phyloP scores from a whole-genome alignment of 2,329 filamentous ascomycete genomes.

The Botrytis sinoallii region DNA sequence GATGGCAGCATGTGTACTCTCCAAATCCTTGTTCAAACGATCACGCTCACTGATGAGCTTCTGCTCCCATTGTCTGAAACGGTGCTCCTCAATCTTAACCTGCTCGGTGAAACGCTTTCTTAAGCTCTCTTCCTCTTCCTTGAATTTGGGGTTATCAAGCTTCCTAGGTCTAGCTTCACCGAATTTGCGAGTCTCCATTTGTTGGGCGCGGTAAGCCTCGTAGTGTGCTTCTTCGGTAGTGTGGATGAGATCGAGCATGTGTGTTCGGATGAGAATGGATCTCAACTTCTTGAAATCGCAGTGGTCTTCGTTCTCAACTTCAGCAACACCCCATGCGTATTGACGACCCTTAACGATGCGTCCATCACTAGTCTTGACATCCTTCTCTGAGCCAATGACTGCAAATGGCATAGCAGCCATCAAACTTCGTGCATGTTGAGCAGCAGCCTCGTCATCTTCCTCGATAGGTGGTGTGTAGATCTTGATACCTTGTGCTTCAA shows the following conservation, averaged over 20 bases:
- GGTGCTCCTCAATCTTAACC: conserved; percentile 99
- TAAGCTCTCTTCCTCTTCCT: conserved; percentile 98
- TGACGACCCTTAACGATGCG: conserved; percentile 98
- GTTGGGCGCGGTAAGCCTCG: conserved; percentile 96
- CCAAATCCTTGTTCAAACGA: conserved; percentile 98
- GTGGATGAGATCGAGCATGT: conserved; percentile 99
- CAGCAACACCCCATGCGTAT: conserved; percentile 98
- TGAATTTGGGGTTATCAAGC: conserved; percentile 99
- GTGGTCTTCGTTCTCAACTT: conserved; percentile 99
- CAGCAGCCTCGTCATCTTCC: conserved; percentile 96
- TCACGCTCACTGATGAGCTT: conserved; percentile 99
- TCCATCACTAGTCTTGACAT: conserved; percentile 92
- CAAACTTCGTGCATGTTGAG: conserved; percentile 88
- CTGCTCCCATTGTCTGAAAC: conserved; percentile 99
- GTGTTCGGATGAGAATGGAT: conserved; percentile 95
- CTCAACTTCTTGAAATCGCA: conserved; percentile 99
- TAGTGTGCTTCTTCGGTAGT: conserved; percentile 99
- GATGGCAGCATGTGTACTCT: conserved; percentile 93
- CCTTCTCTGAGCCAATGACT: conserved; percentile 98
- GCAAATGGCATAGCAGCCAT: conserved; percentile 98
- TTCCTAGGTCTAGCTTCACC: conserved; percentile 96
- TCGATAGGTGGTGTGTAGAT: conserved; percentile 98
- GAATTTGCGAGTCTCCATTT: conserved; percentile 99
- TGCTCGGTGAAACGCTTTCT: conserved; percentile 99
- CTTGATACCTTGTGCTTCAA: conserved; percentile 98